Conservation (phyloP, 73 alveolate genomes). For the Paramecium bursaria region DNA sequence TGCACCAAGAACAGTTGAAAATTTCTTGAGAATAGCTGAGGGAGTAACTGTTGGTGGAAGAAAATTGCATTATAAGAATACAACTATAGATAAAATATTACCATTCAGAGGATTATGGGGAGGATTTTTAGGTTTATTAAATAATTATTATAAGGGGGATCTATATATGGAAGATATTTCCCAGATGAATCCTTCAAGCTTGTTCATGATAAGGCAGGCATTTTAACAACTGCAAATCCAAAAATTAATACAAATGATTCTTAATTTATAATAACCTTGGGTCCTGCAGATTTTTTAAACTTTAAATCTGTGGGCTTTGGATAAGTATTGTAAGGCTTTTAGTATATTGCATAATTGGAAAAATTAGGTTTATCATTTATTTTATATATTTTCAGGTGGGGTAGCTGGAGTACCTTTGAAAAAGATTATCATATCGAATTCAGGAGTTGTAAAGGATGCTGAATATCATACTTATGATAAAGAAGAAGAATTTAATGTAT, state of each 20-base stretch:
- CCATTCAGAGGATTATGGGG: slow-evolving; percentile 34
- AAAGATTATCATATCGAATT: too few relatives aligned
- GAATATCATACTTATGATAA: not conserved
- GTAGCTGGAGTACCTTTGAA: not conserved
- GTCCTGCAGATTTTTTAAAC: slow-evolving; percentile 37
- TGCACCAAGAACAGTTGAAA: too few relatives aligned
- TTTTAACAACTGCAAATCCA: slow-evolving; percentile 23
- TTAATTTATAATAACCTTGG: slow-evolving; percentile 38
- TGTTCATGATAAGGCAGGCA: slow-evolving; percentile 32
- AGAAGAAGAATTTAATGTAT: not conserved
- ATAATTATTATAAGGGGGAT: too few relatives aligned
- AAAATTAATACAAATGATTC: slow-evolving; percentile 61
- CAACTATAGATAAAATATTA: slow-evolving; percentile 3
- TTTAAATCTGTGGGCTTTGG: slow-evolving; percentile 33
- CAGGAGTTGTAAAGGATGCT: not conserved
- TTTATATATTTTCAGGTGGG: not conserved
- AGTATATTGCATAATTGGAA: slow-evolving; percentile 19
- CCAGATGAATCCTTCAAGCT: slow-evolving; percentile 37
- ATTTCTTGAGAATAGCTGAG: too few relatives aligned
- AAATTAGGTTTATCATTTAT: slow-evolving; percentile 22
- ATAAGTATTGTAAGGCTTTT: slow-evolving; percentile 12
- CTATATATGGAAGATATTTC: slow-evolving; percentile 47
- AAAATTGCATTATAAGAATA: slow-evolving; percentile 18
- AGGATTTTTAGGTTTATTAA: not conserved
- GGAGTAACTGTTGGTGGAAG: too few relatives aligned